phyloP scores from a whole-genome alignment of 139 green algal genomes.

The Chlorella sorokiniana region DNA sequence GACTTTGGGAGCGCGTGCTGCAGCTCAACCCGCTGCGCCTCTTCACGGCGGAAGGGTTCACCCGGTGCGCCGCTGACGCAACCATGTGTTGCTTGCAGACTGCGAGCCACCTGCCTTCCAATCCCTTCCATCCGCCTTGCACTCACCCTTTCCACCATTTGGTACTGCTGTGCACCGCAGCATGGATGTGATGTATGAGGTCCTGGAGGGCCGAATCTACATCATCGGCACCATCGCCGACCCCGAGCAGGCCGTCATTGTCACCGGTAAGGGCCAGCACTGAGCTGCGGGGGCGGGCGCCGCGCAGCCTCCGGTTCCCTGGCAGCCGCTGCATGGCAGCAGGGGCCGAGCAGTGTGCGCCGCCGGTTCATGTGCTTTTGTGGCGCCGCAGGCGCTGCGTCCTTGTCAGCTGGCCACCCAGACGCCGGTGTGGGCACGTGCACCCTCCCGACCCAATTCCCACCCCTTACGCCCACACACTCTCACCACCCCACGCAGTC shows the following conservation, averaged over 20 bases:
- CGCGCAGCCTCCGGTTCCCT: too few relatives aligned
- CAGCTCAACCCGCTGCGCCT: slow-evolving; percentile 13
- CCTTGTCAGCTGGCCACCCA: too few relatives aligned
- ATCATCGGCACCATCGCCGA: neutral
- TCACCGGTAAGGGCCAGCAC: neutral
- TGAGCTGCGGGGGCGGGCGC: neutral
- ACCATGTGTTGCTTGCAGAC: too few relatives aligned
- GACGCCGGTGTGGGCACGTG: too few relatives aligned
- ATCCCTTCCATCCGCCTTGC: too few relatives aligned
- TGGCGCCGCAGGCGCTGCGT: too few relatives aligned
- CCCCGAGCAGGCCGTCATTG: neutral
- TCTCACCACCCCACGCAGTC: neutral
- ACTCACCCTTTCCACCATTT: neutral
- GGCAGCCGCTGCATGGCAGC: too few relatives aligned
- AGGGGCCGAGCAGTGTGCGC: too few relatives aligned
- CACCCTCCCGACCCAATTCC: too few relatives aligned
- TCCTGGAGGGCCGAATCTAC: neutral
- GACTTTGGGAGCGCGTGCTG: neutral
- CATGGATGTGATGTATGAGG: slow-evolving; percentile 1
- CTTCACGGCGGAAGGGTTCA: neutral
- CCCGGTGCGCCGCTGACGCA: neutral
- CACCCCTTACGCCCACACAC: too few relatives aligned
- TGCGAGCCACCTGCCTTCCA: too few relatives aligned
- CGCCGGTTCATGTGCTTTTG: too few relatives aligned
- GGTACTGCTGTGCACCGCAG: neutral